Evolutionary conservation across 192 early-diverging fungal species (phyloP), one percentile per base, ranked within the genome.

Genomic region (Phycomyces blakesleeanus): DNA sequence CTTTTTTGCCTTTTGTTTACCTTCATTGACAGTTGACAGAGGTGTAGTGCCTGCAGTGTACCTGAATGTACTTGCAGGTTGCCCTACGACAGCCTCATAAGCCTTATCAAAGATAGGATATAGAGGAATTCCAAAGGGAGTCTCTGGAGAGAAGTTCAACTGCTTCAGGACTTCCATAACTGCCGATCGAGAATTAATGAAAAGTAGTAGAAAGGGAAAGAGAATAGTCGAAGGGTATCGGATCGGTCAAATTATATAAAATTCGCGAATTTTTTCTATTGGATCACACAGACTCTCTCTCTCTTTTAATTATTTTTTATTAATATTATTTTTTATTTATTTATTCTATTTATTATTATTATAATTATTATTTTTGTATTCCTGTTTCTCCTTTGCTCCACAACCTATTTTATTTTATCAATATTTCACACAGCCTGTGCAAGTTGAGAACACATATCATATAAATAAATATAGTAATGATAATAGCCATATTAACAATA

Each of bases 111-210:
- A 83, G 57, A 73, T 79, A 55, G 69, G 65, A 61, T 84, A 71
- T 55, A 84, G 67, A 57, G 75, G 75, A 53, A 82, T 69, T 50
- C 83, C 83, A 67, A 84, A 84, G 29, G 83, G 83, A 49, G 76
- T 77, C 56, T 84, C 79, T 53, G 76, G 42, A 18, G 64, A 64
- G 53, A 81, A 81, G 53, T 76, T 62, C 60, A 76, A 56, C 60
- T 74, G 66, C 67, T 71, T 73, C 59, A 79, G 50, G 55, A 68
- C 51, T 60, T 68, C 64, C 61, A 29, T 56, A 47, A 40, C 44
- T 20, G 47, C 7, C 41, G 12, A 54, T 38, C 21, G 55, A 40
- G 55, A 22, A 64, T 18, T 15, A 59, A 50, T n/a, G 53, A 65
- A 44, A 60, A 49, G 49, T 65, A 34, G 29, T 26, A 21, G 25